phyloP scores from a whole-genome alignment of 768 basidiomycete genomes.

The Strobilomyces echinocephalus region DNA sequence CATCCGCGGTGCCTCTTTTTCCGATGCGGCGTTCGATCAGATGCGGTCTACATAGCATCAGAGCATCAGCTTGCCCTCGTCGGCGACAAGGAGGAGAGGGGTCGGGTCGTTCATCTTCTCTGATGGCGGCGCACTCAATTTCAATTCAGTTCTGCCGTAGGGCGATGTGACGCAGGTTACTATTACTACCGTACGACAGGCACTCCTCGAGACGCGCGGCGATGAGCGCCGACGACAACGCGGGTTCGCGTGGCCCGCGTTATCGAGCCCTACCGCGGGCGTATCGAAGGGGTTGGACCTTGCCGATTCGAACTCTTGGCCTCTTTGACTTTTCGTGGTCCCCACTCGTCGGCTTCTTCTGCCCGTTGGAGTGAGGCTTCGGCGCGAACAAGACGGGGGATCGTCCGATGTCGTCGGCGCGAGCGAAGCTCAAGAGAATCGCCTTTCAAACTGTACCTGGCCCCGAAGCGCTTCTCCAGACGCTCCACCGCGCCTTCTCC shows the following conservation, averaged over 20 bases:
- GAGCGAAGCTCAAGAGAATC: background rate
- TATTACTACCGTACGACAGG: background rate
- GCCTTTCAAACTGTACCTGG: too few species aligned
- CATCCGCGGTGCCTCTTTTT: background rate
- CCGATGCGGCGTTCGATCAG: background rate
- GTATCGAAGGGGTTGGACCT: background rate
- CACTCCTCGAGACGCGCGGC: background rate
- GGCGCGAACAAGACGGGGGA: background rate
- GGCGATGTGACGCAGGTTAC: background rate
- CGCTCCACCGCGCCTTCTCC: background rate
- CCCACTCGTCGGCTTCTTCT: background rate
- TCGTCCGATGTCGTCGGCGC: background rate
- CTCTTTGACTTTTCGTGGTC: too few species aligned
- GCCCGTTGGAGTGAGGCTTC: background rate
- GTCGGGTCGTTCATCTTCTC: background rate
- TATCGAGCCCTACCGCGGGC: background rate
- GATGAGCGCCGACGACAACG: background rate
- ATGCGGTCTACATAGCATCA: background rate
- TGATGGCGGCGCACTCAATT: too few species aligned
- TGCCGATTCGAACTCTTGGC: background rate
- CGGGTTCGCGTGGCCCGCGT: background rate
- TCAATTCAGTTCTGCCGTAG: background rate
- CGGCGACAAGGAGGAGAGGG: background rate
- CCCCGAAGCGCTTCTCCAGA: background rate
- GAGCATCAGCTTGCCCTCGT: background rate